Conservation (phyloP, 352 stramenopile genomes). For the Globisporangium nunn region DNA sequence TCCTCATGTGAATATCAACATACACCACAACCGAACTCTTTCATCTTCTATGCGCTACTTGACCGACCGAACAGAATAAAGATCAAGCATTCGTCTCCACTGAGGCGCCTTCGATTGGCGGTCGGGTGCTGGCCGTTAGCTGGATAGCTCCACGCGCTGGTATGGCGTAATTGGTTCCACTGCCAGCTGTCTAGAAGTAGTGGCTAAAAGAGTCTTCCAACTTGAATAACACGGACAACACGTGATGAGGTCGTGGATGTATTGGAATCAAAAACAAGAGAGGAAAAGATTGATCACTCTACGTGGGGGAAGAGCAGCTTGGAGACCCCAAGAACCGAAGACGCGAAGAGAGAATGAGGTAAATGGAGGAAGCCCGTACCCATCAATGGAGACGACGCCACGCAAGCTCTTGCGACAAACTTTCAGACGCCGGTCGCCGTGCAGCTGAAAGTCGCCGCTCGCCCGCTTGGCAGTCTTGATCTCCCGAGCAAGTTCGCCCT, state of each 20-base stretch:
- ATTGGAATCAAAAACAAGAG: slow-evolving; percentile 2
- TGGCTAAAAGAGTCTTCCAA: too few relatives aligned
- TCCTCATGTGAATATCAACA: background rate
- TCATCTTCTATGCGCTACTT: background rate
- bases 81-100: too few relatives aligned
- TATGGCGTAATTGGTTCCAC: too few relatives aligned
- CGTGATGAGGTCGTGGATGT: background rate
- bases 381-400: background rate
- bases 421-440: background rate
- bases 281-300: slow-evolving; percentile 9
- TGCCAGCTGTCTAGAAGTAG: too few relatives aligned
- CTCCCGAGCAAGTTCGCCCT: background rate
- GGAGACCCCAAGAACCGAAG: background rate
- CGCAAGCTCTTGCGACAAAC: background rate
- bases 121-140: too few relatives aligned
- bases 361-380: background rate
- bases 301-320: background rate
- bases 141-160: too few relatives aligned
- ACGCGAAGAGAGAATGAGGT: background rate
- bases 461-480: background rate
- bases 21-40: background rate
- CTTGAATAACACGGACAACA: background rate
- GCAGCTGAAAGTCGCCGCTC: background rate
- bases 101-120: too few relatives aligned
- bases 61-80: too few relatives aligned